Conservation (phyloP, 2,329 filamentous ascomycete genomes). For the Phyllosticta citrichinensis region DNA sequence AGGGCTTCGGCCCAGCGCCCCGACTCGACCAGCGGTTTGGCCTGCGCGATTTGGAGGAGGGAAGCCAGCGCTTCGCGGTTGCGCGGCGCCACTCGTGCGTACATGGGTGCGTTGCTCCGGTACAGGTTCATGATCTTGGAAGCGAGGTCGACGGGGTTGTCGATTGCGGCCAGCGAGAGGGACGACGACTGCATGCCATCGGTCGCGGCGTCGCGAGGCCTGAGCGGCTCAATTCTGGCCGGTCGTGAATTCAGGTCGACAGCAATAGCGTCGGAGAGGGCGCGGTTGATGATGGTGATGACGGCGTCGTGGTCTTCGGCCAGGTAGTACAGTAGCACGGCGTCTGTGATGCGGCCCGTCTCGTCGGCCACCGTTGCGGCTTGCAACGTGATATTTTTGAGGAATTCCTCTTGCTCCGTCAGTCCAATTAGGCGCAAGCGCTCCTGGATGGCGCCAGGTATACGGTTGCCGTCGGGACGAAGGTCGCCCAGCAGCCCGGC, state of each 20-base stretch:
- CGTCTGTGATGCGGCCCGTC: slow-evolving; percentile 85
- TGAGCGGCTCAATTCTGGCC: slow-evolving; percentile 68
- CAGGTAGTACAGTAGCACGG: slow-evolving; percentile 87
- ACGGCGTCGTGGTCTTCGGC: slow-evolving; percentile 94
- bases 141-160: slow-evolving; percentile 55
- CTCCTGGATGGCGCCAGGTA: slow-evolving; percentile 79
- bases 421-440: slow-evolving; percentile 74
- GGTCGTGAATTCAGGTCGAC: slow-evolving; percentile 76
- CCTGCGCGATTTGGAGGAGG: slow-evolving; percentile 50
- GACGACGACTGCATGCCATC: slow-evolving; percentile 33
- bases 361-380: slow-evolving; percentile 90
- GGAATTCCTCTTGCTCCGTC: slow-evolving; percentile 69
- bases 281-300: slow-evolving; percentile 79
- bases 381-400: slow-evolving; percentile 85
- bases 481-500: slow-evolving; percentile 90
- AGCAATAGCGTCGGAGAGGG: slow-evolving; percentile 80
- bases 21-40: slow-evolving; percentile 49
- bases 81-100: slow-evolving; percentile 45
- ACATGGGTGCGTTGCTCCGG: slow-evolving; percentile 49
- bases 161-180: slow-evolving; percentile 56
- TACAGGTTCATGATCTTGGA: slow-evolving; percentile 55
- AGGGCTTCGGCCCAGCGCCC: slow-evolving; percentile 52
- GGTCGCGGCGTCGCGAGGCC: slow-evolving; percentile 46
- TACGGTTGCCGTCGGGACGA: slow-evolving; percentile 70
- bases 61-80: slow-evolving; percentile 51